Conservation (phyloP, 2,329 filamentous ascomycete genomes). For the Diaporthe vaccinii region DNA sequence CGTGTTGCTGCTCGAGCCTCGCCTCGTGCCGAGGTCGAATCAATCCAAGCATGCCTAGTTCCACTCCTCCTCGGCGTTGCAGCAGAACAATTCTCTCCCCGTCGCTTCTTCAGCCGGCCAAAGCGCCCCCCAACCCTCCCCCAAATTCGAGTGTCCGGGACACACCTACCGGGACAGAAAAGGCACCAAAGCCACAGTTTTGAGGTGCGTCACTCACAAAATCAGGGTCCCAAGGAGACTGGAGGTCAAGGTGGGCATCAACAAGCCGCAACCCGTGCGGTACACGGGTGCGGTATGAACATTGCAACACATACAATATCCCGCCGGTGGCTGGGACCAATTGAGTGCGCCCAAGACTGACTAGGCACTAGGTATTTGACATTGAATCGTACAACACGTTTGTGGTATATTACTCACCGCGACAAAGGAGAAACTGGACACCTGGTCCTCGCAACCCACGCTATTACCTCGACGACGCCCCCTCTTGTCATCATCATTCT, state of each 20-base stretch:
- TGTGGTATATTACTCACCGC: constrained; percentile 18
- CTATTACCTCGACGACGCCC: constrained; percentile 6
- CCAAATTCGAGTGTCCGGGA: too few species aligned
- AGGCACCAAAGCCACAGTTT: background rate
- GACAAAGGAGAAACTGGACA: constrained; percentile 5
- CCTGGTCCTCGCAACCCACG: constrained; percentile 14
- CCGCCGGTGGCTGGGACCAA: background rate
- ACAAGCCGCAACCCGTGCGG: background rate
- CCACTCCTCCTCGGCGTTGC: background rate
- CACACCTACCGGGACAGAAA: background rate
- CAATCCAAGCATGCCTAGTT: too few species aligned
- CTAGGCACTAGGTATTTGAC: constrained; percentile 20
- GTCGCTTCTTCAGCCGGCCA: background rate
- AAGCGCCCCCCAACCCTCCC: too few species aligned
- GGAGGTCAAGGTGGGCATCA: background rate
- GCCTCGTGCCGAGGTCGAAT: too few species aligned
- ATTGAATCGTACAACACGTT: constrained; percentile 19
- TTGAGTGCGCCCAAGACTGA: background rate
- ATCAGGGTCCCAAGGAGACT: background rate
- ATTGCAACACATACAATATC: background rate
- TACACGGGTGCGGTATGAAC: background rate
- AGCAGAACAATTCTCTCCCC: background rate
- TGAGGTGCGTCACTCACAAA: background rate
- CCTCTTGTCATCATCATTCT: background rate
- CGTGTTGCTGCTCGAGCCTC: background rate